Conservation (phyloP, 352 stramenopile genomes). For the Phytophthora constricta region DNA sequence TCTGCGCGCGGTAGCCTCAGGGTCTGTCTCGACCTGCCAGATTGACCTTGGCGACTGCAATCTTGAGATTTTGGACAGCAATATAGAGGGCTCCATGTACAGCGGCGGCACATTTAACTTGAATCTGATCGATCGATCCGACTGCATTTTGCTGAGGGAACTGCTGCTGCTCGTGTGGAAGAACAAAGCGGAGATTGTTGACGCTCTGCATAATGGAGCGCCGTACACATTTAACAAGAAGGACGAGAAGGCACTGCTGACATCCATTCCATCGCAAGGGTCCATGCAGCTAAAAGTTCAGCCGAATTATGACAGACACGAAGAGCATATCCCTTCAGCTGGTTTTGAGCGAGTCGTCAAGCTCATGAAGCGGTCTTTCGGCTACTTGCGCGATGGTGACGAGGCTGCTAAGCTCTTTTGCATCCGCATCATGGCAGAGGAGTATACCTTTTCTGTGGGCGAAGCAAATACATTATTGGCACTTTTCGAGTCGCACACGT, state of each 20-base stretch:
- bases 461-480: constrained; percentile 62
- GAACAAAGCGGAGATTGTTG: constrained; percentile 65
- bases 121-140: constrained; percentile 55
- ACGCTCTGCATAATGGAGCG: constrained; percentile 51
- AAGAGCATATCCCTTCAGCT: constrained; percentile 50
- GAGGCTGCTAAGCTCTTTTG: constrained; percentile 70
- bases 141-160: constrained; percentile 62
- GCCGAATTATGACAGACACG: constrained; percentile 64
- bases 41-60: constrained; percentile 74
- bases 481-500: constrained; percentile 70
- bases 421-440: constrained; percentile 66
- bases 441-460: constrained; percentile 63
- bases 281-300: constrained; percentile 65
- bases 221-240: constrained; percentile 61
- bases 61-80: constrained; percentile 64
- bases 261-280: constrained; percentile 44
- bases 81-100: constrained; percentile 53
- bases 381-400: constrained; percentile 50
- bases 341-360: constrained; percentile 50
- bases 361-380: constrained; percentile 57
- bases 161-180: constrained; percentile 60
- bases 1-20: constrained; percentile 54
- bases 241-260: constrained; percentile 61
- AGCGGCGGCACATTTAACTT: constrained; percentile 57
- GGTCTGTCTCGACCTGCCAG: constrained; percentile 57